A percentile compares a stretch with the other conserved stretches of the same genome.
phyloP scores from a whole-genome alignment of 106 monocot genomes.

The Iris macrosiphon region DNA sequence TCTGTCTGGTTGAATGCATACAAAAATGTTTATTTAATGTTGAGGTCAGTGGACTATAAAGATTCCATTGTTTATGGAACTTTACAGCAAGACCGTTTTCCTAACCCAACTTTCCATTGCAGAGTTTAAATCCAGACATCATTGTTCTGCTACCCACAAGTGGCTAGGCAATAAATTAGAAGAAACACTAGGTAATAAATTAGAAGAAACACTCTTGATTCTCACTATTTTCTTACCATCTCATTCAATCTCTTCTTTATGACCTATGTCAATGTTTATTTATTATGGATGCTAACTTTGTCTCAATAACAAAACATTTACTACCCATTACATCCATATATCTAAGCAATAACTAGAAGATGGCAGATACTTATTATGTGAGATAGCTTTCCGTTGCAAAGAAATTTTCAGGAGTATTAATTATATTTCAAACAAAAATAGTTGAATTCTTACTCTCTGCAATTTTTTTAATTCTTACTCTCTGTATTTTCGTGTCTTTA shows the following conservation, averaged over 20 bases:
- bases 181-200: too few species aligned
- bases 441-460: too few species aligned
- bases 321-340: background rate
- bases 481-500: too few species aligned
- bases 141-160: background rate
- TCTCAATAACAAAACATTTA: background rate
- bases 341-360: too few species aligned
- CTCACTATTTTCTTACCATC: background rate
- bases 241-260: slow-evolving; percentile 9
- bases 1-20: slow-evolving; percentile 1
- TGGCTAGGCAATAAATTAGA: slow-evolving; percentile 1
- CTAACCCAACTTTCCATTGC: background rate
- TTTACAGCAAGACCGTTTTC: background rate
- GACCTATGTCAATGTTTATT: background rate
- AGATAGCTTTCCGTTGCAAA: background rate
- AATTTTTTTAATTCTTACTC: too few species aligned
- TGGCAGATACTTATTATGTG: background rate
- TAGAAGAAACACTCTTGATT: background rate
- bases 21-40: background rate
- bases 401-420: too few species aligned
- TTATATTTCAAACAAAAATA: too few species aligned
- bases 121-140: background rate
- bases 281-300: background rate
- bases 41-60: background rate
- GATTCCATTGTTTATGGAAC: slow-evolving; percentile 7